Evolutionary conservation across 2,329 filamentous ascomycete genomes (phyloP).

Genomic region (Aspergillus sp.): DNA sequence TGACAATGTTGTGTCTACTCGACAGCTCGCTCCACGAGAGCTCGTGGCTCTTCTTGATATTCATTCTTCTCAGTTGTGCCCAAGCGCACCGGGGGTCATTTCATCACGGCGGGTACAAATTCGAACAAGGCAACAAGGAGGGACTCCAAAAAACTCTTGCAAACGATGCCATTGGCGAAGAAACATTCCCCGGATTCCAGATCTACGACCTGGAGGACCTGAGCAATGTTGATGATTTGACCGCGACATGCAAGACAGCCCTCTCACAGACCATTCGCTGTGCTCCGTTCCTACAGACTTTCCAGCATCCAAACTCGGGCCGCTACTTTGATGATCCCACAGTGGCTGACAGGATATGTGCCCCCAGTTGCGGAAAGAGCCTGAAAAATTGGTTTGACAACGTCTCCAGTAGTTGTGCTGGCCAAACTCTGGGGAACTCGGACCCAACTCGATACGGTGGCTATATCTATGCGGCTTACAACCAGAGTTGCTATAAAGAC

Average conservation of each 20-base stretch:
- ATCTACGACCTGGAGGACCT: conserved; percentile 8
- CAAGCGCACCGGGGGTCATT: too few species aligned
- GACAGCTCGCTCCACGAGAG: too few species aligned
- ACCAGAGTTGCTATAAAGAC: conserved; percentile 14
- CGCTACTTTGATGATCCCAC: conserved; percentile 10
- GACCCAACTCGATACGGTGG: conserved; percentile 7
- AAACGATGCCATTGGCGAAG: conserved; percentile 8
- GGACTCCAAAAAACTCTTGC: too few species aligned
- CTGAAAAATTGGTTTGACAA: conserved; percentile 11
- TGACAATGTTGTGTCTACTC: too few species aligned
- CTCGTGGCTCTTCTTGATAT: too few species aligned
- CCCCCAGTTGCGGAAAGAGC: conserved; percentile 7
- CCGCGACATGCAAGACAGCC: conserved; percentile 6
- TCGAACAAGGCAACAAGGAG: too few species aligned
- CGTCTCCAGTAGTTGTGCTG: conserved; percentile 7
- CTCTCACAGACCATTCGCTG: conserved; percentile 9
- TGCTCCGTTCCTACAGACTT: neutral
- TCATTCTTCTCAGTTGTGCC: too few species aligned
- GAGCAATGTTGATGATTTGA: neutral
- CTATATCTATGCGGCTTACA: conserved; percentile 7
- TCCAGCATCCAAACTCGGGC: neutral
- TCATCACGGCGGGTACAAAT: too few species aligned
- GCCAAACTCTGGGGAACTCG: conserved; percentile 3
- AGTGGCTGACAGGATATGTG: conserved; percentile 14
- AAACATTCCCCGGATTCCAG: conserved; percentile 12